Evolutionary conservation across 345 rosid genomes (phyloP).

Genomic region (Eucalyptus cloeziana): DNA sequence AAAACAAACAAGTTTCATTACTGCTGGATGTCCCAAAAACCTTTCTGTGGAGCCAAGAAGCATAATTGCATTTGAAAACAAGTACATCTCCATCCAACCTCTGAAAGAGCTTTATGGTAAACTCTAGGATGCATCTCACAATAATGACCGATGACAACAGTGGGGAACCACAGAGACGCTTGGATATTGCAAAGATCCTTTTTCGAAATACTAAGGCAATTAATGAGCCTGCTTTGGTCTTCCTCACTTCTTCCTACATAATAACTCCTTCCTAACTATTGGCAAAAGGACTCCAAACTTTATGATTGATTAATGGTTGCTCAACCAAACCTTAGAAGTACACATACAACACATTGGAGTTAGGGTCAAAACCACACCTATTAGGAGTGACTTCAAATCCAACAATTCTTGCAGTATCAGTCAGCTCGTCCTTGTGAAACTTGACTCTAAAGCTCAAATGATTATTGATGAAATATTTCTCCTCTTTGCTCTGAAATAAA

Average conservation of each 20-base stretch:
- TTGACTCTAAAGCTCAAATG: slow-evolving; percentile 92
- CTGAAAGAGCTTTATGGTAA: background rate
- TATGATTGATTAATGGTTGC: background rate
- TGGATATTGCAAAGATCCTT: background rate
- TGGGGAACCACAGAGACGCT: background rate
- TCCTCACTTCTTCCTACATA: background rate
- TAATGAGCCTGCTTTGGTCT: background rate
- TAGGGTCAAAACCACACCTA: slow-evolving; percentile 31
- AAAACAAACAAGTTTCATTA: background rate
- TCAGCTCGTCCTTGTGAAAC: slow-evolving; percentile 78
- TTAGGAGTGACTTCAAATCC: slow-evolving; percentile 93
- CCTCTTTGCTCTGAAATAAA: slow-evolving; percentile 76
- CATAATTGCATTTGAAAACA: background rate
- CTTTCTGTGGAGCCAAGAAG: background rate
- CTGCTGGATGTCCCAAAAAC: background rate
- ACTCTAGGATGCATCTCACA: background rate
- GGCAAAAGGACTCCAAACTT: background rate
- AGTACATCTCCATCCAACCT: background rate
- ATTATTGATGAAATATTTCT: slow-evolving; percentile 85
- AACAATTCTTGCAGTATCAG: slow-evolving; percentile 87
- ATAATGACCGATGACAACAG: background rate
- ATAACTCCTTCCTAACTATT: background rate
- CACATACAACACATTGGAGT: background rate
- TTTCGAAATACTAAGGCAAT: background rate
- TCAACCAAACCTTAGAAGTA: background rate